phyloP scores from a whole-genome alignment of 2,329 filamentous ascomycete species.

The Alternaria burnsii region DNA sequence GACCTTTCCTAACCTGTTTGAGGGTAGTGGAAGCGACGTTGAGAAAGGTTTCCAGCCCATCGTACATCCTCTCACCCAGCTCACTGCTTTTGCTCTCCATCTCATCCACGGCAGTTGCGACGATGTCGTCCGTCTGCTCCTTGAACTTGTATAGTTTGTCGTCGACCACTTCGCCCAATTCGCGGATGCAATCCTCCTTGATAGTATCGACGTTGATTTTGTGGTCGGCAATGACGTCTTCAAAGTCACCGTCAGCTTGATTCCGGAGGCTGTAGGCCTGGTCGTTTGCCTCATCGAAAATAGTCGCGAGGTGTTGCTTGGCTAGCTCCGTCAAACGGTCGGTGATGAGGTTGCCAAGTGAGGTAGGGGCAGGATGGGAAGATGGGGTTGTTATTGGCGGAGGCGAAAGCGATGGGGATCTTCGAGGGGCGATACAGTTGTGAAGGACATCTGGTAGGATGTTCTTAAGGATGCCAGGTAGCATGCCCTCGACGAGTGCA shows the following conservation, averaged over 20 bases:
- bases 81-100: neutral
- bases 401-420: neutral
- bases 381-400: neutral
- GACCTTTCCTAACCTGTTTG: neutral
- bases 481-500: constrained; percentile 5
- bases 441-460: constrained; percentile 16
- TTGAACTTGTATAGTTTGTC: constrained; percentile 12
- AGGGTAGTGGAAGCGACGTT: neutral
- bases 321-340: constrained; percentile 1
- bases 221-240: constrained; percentile 16
- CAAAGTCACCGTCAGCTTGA: constrained; percentile 17
- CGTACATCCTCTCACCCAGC: neutral
- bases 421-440: neutral
- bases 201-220: constrained; percentile 5
- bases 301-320: constrained; percentile 3
- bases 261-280: constrained; percentile 15
- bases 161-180: constrained; percentile 6
- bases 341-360: constrained; percentile 14
- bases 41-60: neutral
- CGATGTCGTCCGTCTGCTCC: constrained; percentile 6
- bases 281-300: constrained; percentile 15
- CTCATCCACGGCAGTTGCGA: constrained; percentile 4
- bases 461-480: constrained; percentile 8
- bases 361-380: neutral
- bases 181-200: constrained; percentile 12